These are phyloP conservation scores for Paratinospora sagittata DNA, from an alignment of 164 flowering plant species.

Conservation along the genomic window DNA sequence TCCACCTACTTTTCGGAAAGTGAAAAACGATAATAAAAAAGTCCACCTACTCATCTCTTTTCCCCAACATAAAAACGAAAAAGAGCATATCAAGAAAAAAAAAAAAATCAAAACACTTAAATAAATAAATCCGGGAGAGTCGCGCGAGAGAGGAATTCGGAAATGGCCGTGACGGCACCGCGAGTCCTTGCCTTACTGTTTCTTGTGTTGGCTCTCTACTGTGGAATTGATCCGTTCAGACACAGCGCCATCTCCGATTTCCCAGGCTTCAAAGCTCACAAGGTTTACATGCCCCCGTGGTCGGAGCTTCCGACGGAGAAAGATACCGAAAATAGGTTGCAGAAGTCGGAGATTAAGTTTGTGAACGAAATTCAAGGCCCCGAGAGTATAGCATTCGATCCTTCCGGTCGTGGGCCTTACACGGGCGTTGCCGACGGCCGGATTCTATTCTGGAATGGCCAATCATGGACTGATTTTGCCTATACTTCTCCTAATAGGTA, in stretches of 20 bases:
- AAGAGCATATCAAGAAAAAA: too few relatives aligned
- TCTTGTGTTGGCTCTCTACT: constrained; percentile 56
- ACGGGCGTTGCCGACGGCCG: constrained; percentile 94
- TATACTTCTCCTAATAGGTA: constrained; percentile 30
- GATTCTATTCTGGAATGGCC: constrained; percentile 37
- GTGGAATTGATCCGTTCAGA: constrained; percentile 60
- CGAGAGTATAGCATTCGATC: constrained; percentile 81
- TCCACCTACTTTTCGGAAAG: too few relatives aligned
- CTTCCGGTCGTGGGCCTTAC: constrained; percentile 84
- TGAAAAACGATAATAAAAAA: too few relatives aligned
- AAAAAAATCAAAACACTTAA: too few relatives aligned
- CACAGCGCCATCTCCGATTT: constrained; percentile 59
- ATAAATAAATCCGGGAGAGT: too few relatives aligned
- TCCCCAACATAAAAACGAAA: too few relatives aligned
- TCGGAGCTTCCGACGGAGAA: constrained; percentile 38
- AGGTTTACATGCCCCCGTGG: constrained; percentile 47
- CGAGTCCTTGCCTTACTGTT: constrained; percentile 25
- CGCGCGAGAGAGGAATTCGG: background rate
- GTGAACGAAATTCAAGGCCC: constrained; percentile 77
- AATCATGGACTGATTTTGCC: constrained; percentile 32
- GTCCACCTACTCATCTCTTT: too few relatives aligned
- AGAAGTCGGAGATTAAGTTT: constrained; percentile 64
- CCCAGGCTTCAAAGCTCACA: constrained; percentile 51
- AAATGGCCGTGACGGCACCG: constrained; percentile 30
- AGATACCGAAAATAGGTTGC: constrained; percentile 50